Conservation (phyloP, 306 rosid genomes). For the Macrotyloma uniflorum region DNA sequence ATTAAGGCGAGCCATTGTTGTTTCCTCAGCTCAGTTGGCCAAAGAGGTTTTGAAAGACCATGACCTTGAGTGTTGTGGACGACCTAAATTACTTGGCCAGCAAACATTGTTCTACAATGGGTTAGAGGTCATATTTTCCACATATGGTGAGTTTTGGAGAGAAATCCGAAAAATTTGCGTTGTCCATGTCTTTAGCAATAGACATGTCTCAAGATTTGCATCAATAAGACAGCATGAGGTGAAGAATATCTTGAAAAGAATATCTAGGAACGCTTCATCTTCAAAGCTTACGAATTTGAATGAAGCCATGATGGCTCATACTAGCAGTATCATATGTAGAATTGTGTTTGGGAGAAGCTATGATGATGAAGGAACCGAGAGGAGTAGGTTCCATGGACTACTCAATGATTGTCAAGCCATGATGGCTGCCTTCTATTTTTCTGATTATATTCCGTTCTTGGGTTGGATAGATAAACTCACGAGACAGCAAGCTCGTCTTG, state of each 20-base stretch:
- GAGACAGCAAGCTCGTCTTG: not conserved
- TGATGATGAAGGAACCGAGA: not conserved
- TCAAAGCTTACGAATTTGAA: slow-evolving; percentile 15
- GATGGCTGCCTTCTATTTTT: slow-evolving; percentile 17
- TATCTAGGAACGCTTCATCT: slow-evolving; percentile 23
- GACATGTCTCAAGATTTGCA: slow-evolving; percentile 23
- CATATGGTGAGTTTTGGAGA: slow-evolving; percentile 49
- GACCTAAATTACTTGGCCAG: slow-evolving; percentile 35
- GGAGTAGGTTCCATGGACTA: slow-evolving; percentile 32
- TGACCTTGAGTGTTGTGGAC: slow-evolving; percentile 30
- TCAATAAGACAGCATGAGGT: slow-evolving; percentile 34
- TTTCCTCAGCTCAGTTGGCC: not conserved
- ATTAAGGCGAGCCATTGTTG: slow-evolving; percentile 26
- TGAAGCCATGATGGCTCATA: slow-evolving; percentile 21
- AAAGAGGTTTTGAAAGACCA: not conserved
- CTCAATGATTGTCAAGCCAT: slow-evolving; percentile 27
- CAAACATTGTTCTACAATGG: slow-evolving; percentile 44
- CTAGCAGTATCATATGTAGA: slow-evolving; percentile 38
- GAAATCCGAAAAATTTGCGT: not conserved
- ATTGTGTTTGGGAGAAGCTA: slow-evolving; percentile 42
- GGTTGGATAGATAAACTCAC: slow-evolving; percentile 47
- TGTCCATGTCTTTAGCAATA: not conserved
- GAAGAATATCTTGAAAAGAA: slow-evolving; percentile 1
- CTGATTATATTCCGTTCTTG: slow-evolving; percentile 40
- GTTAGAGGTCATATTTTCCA: slow-evolving; percentile 37